Evolutionary conservation across 2,329 filamentous ascomycete genomes (phyloP).

Genomic region (Fusarium sp.): DNA sequence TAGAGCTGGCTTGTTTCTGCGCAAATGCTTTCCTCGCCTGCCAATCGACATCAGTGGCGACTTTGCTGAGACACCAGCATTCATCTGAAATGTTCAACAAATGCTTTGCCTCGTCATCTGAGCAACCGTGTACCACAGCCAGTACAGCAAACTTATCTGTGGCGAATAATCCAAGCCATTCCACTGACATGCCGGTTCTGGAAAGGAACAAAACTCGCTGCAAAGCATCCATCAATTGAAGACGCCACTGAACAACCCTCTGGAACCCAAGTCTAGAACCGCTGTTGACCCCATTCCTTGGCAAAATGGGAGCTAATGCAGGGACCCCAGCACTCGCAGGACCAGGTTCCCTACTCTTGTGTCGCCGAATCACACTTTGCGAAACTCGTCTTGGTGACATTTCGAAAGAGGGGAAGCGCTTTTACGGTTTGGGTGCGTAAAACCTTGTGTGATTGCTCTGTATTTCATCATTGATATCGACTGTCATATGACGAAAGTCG

Average conservation of each 20-base stretch:
- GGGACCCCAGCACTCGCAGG: slow-evolving; percentile 33
- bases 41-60: too few species aligned
- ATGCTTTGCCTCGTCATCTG: neutral
- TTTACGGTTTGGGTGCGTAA: too few species aligned
- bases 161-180: neutral
- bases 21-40: too few species aligned
- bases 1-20: too few species aligned
- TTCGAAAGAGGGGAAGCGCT: slow-evolving; percentile 1
- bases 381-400: slow-evolving; percentile 18
- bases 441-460: neutral
- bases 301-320: slow-evolving; percentile 33
- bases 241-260: slow-evolving; percentile 26
- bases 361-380: slow-evolving; percentile 11
- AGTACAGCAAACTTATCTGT: neutral
- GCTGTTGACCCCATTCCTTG: slow-evolving; percentile 22
- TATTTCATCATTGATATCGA: neutral
- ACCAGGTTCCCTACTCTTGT: slow-evolving; percentile 30
- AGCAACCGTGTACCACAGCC: too few species aligned
- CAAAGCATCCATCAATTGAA: neutral
- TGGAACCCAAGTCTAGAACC: slow-evolving; percentile 28
- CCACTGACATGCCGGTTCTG: slow-evolving; percentile 2
- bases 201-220: slow-evolving; percentile 7
- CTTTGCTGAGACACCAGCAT: too few species aligned
- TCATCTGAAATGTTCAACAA: too few species aligned
- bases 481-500: too few species aligned